Conservation (phyloP, 2,329 filamentous ascomycete genomes). For the Ophiostoma triangulosporum region DNA sequence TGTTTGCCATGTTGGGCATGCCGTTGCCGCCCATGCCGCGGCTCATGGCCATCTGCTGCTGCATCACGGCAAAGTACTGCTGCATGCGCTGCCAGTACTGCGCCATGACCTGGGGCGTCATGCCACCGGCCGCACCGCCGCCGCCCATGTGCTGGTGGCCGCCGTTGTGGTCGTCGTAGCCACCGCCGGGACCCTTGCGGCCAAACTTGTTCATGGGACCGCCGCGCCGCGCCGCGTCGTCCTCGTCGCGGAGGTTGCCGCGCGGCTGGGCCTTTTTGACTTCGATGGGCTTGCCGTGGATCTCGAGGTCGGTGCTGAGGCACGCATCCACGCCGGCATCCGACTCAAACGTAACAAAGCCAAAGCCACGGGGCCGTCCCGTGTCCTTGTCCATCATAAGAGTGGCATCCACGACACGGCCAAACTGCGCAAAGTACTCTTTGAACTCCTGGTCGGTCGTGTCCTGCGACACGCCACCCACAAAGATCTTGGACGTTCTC, state of each 20-base stretch:
- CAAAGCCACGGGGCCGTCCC: conserved; percentile 88
- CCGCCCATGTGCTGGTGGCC: conserved; percentile 24
- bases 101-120: conserved; percentile 95
- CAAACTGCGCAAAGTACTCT: conserved; percentile 93
- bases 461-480: conserved; percentile 93
- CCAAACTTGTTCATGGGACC: conserved; percentile 38
- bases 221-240: conserved; percentile 51
- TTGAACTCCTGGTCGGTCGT: conserved; percentile 93
- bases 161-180: conserved; percentile 23
- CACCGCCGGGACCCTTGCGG: conserved; percentile 14
- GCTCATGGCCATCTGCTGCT: conserved; percentile 83
- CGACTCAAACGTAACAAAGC: conserved; percentile 95
- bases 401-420: conserved; percentile 89
- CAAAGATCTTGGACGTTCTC: conserved; percentile 96
- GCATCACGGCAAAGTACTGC: conserved; percentile 91
- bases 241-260: conserved; percentile 86
- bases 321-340: conserved; percentile 90
- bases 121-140: conserved; percentile 37
- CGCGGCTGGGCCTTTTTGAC: conserved; percentile 96
- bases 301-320: conserved; percentile 71
- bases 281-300: conserved; percentile 91
- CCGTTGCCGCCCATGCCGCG: conserved; percentile 43
- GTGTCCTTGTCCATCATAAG: conserved; percentile 99
- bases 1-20: conserved; percentile 39
- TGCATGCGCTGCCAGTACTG: conserved; percentile 99